Evolutionary conservation across 371 early-diverging fungal species (phyloP), one percentile per base, ranked within the genome.

Genomic region (Batkoa obscura): DNA sequence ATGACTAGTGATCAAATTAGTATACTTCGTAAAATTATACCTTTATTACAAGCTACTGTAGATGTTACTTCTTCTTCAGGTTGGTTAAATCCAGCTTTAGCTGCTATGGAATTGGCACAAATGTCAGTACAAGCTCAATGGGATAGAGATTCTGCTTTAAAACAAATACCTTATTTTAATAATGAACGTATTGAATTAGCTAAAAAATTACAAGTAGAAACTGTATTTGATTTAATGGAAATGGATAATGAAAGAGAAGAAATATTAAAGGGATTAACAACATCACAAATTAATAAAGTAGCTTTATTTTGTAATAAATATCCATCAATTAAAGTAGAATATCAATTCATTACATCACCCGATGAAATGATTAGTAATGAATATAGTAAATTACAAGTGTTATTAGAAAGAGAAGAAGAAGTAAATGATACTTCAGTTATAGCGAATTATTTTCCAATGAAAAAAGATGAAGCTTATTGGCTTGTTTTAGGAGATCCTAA

Each of bases 401-500:
- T 68, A 43, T 60, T 94, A 50, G 86, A 84, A 55, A 85, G 93
- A 45, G 23, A 23, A 23, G 81, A 77, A 52, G 84, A 83, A n/a
- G 71, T 60, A 0, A 50, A 39, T 1, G 68, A 75, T 8, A 65
- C 70, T 34, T 67, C 71, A 12, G 91, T 86, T 1, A 74, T 86
- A 43, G 92, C 96, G 46, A 94, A 93, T 1, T 90, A 76, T 73
- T 95, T 84, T 80, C 94, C 94, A n/a, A 61, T 64, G 30, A 70
- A 73, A 69, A 90, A 91, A 74, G 85, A 87, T 42, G 98, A 95
- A 68, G 84, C 84, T 32, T 97, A 95, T 95, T 97, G 95, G 95
- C 67, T 94, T 57, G 86, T 97, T 2, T 65, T 97, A 47, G 94
- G 89, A 31, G 88, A 93, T 48, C 73, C 81, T 13, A 62, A 67